Percentiles rank a stretch among this genome's conserved stretches.
Conservation (phyloP, 768 basidiomycete genomes). For the Rickenella mellea region DNA sequence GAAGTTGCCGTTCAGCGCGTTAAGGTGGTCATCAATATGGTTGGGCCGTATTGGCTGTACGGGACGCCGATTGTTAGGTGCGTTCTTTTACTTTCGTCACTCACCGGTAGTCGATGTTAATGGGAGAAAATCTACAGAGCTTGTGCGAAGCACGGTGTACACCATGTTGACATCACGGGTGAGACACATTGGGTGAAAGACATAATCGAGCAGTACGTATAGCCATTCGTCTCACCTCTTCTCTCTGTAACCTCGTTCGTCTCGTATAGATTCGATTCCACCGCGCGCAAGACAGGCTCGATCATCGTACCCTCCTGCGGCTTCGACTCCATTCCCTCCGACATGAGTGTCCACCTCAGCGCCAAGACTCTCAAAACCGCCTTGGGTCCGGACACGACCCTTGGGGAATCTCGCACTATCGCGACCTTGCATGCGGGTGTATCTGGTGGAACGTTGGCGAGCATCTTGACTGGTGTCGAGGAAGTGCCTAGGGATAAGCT, state of each 20-base stretch:
- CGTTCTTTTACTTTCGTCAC: too few relatives aligned
- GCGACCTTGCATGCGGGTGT: constrained; percentile 37
- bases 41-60: constrained; percentile 67
- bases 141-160: constrained; percentile 63
- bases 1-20: constrained; percentile 46
- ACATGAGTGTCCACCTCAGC: constrained; percentile 57
- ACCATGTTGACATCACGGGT: constrained; percentile 82
- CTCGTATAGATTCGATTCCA: constrained; percentile 66
- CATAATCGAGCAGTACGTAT: constrained; percentile 55
- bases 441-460: constrained; percentile 55
- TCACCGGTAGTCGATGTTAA: neutral
- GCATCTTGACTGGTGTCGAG: constrained; percentile 26
- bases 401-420: constrained; percentile 51
- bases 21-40: constrained; percentile 65
- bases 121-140: constrained; percentile 31
- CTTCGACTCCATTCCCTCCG: constrained; percentile 71
- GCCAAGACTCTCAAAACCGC: constrained; percentile 52
- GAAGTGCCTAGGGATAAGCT: constrained; percentile 24
- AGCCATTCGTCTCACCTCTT: too few relatives aligned
- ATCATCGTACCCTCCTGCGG: constrained; percentile 76
- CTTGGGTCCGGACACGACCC: constrained; percentile 1
- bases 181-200: constrained; percentile 59
- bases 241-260: too few relatives aligned
- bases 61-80: constrained; percentile 67
- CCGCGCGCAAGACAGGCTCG: constrained; percentile 58